Conservation (phyloP, 441 rosid genomes). For the Breynia disticha region DNA sequence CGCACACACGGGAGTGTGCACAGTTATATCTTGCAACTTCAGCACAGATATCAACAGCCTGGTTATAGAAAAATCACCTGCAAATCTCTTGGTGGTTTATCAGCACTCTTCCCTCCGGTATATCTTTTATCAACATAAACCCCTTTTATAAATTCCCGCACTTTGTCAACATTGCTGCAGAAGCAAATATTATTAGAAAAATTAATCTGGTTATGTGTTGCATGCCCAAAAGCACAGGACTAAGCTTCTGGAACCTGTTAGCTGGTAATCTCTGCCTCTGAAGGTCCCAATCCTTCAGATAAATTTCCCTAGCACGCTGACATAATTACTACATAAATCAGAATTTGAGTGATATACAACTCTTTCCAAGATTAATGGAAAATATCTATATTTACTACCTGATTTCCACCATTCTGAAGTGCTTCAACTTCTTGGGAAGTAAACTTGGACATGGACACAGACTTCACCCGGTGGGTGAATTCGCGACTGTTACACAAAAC, state of each 20-base stretch:
- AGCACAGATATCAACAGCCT: too few relatives aligned
- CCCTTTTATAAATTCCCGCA: slow-evolving; percentile 77
- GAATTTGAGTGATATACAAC: slow-evolving; percentile 9
- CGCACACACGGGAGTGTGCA: too few relatives aligned
- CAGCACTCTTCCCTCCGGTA: slow-evolving; percentile 54
- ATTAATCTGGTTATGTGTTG: neutral
- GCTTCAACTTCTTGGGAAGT: slow-evolving; percentile 93
- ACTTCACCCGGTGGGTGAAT: slow-evolving; percentile 93
- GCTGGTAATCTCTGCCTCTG: slow-evolving; percentile 83
- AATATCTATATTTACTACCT: slow-evolving; percentile 34
- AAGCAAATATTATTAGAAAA: slow-evolving; percentile 12
- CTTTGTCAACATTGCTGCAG: slow-evolving; percentile 61
- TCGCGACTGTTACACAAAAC: slow-evolving; percentile 60
- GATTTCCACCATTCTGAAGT: slow-evolving; percentile 96
- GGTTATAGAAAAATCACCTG: slow-evolving; percentile 42
- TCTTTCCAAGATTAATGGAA: slow-evolving; percentile 7
- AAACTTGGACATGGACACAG: slow-evolving; percentile 94
- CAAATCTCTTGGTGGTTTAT: slow-evolving; percentile 63
- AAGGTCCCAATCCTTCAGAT: slow-evolving; percentile 76
- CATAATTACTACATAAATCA: slow-evolving; percentile 18
- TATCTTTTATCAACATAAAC: slow-evolving; percentile 74
- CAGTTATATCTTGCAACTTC: too few relatives aligned
- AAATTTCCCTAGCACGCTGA: slow-evolving; percentile 90
- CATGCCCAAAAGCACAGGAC: slow-evolving; percentile 16
- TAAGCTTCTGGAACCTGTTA: slow-evolving; percentile 47